Percentiles rank a stretch among this genome's conserved stretches.
Evolutionary conservation across 805 yeast genomes (phyloP).

Genomic region (Lachancea lanzarotensis): DNA sequence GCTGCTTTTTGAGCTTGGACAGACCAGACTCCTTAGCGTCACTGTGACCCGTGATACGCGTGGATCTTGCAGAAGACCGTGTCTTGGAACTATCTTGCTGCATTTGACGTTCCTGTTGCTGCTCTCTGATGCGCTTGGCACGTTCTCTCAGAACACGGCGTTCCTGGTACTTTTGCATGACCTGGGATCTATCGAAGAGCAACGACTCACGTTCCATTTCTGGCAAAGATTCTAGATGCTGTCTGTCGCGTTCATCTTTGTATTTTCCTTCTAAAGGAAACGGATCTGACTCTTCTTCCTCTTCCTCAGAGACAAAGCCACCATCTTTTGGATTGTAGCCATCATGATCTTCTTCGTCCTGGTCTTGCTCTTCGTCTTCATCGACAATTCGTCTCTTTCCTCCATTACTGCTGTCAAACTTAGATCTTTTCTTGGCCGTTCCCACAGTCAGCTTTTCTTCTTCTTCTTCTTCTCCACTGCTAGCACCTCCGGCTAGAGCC

Average conservation of each 20-base stretch:
- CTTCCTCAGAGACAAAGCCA: constrained; percentile 28
- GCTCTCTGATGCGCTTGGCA: constrained; percentile 43
- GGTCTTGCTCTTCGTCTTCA: constrained; percentile 31
- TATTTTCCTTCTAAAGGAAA: constrained; percentile 92
- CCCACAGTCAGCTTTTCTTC: constrained; percentile 28
- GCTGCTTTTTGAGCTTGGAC: constrained; percentile 66
- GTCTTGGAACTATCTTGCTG: constrained; percentile 21
- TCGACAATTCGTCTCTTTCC: constrained; percentile 33
- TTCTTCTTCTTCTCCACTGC: constrained; percentile 40
- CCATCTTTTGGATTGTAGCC: constrained; percentile 34
- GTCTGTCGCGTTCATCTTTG: constrained; percentile 74
- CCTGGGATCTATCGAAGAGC: constrained; percentile 87
- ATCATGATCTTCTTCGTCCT: constrained; percentile 35
- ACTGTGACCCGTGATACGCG: constrained; percentile 36
- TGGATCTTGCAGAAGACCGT: constrained; percentile 30
- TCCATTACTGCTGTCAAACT: constrained; percentile 26
- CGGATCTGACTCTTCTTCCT: constrained; percentile 52
- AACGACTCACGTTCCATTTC: constrained; percentile 90
- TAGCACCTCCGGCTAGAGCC: constrained; percentile 90
- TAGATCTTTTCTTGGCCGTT: constrained; percentile 22
- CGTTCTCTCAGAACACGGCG: constrained; percentile 77
- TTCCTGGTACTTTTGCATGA: constrained; percentile 82
- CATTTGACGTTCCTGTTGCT: constrained; percentile 26
- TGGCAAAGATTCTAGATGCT: constrained; percentile 58
- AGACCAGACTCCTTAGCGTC: constrained; percentile 46